These are phyloP conservation scores for Aspergillus cejpii DNA, from an alignment of 2,329 filamentous ascomycete genomes.

Conservation along the genomic window DNA sequence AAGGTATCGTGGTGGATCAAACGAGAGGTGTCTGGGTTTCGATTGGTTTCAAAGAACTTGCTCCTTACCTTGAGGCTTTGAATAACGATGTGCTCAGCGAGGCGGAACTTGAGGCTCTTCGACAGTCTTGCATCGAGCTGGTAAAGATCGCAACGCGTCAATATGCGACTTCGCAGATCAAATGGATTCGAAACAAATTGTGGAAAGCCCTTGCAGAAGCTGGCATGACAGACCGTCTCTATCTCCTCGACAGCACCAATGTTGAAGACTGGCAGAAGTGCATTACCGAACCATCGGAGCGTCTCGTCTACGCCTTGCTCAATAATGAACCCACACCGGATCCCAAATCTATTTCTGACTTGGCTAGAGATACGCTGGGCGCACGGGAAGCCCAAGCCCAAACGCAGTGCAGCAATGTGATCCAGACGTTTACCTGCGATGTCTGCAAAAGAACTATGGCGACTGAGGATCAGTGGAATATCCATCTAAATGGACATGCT, in stretches of 20 bases:
- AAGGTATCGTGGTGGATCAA: conserved; percentile 57
- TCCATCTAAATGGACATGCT: conserved; percentile 50
- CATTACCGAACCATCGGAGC: conserved; percentile 60
- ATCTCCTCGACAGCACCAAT: conserved; percentile 74
- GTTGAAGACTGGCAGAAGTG: conserved; percentile 53
- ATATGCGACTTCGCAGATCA: conserved; percentile 76
- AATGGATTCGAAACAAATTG: conserved; percentile 82
- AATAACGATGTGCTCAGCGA: conserved; percentile 20
- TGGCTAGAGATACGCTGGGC: conserved; percentile 52
- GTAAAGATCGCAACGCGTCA: conserved; percentile 79
- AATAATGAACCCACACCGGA: conserved; percentile 48
- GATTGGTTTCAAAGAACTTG: conserved; percentile 91
- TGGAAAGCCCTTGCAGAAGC: conserved; percentile 59
- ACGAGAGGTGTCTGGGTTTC: conserved; percentile 90
- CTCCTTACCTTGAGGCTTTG: conserved; percentile 57
- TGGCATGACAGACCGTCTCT: conserved; percentile 54
- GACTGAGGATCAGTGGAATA: conserved; percentile 52
- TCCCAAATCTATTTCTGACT: conserved; percentile 52
- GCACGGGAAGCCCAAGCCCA: conserved; percentile 49
- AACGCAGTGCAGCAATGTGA: conserved; percentile 42
- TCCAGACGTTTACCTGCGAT: conserved; percentile 56
- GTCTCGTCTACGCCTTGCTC: conserved; percentile 60
- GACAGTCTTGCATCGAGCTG: conserved; percentile 57
- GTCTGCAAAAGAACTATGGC: conserved; percentile 56
- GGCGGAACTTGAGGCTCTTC: conserved; percentile 50